Evolutionary conservation across 2,329 filamentous ascomycete species (phyloP), one percentile per base, ranked within the genome.

Genomic region (Penicillium sclerotigenum): DNA sequence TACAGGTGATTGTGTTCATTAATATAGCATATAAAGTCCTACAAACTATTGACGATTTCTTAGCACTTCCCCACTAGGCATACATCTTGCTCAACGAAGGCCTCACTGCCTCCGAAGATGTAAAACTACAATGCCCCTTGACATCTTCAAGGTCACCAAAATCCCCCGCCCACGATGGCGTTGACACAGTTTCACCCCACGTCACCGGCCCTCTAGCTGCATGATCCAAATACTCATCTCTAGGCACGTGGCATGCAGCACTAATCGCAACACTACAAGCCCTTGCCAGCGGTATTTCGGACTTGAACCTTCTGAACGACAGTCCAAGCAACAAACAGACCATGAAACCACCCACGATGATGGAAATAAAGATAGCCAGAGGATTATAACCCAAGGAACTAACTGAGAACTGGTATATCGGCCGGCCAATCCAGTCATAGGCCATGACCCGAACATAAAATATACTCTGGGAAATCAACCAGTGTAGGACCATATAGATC

Each of bases 381-480:
- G 43, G 41, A 9, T 57, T 56, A 49, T 54, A 55, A 0, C 47
- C 56, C 14, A 58, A 11, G 28, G 58, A n/a, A 34, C 48, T 47
- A 6, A 34, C 9, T 13, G 51, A 5, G 22, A 5, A 6, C 2
- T 22, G 31, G 4, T 24, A 18, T 0, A 14, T 47, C 16, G 31
- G 4, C 1, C 53, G 3, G 28, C 60, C 24, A 26, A 59, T 5
- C 54, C 34, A 9, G 64, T 66, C 38, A 40, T 61, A 65, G 2
- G 53, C 47, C 0, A 57, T 58, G n/a, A 75, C 65, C 1, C 70
- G 60, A 0, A 75, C 71, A 3, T 79, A 60, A 59, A 77, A 81
- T 2, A 79, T 54, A 38, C 73, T 73, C 59, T 79, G 75, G 0
- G 78, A 81, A 4, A 79, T 61, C 7, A 81, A 64, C 77, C 77